Evolutionary conservation across 2,329 filamentous ascomycete genomes (phyloP), one percentile per base, ranked within the genome.

Genomic region (Diaporthe batatas): DNA sequence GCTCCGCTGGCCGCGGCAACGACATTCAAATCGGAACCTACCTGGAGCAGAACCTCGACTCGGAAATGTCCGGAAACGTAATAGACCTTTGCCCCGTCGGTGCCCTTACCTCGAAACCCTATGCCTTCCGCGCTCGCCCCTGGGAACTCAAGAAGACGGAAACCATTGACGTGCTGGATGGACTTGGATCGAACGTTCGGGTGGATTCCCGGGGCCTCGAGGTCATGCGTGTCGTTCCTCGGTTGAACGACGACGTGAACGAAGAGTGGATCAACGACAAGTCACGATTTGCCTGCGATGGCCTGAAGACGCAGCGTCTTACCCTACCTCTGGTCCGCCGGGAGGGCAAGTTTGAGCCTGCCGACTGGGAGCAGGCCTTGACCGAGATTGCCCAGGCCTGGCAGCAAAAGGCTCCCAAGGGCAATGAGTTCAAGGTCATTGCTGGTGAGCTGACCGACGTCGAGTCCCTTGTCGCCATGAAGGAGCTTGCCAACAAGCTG

Each of bases 221-320:
- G 85, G 96, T 99, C 68, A 98, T 99, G 95, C 92, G 96, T 78
- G 89, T 99, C 74, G 82, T 98, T 21, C 96, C 96, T 73, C 91
- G 96, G 79, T 88, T 99, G 75, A 99, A 99, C 82, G 96, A 99
- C 81, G 95, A 98, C 79, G 91, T 99, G 79, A 99, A 99, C 83
- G 96, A 99, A 86, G 96, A 99, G 84, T 99, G 96, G 96, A 98
- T 99, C 83, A 96, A 98, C 84, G 96, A 99, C 87, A 99, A 98
- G 89, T 92, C 94, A 53, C 91, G 96, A 76, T 99, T 98, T 82
- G 96, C 96, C 54, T 97, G 95, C 82, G 96, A 99, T 82, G 96
- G 96, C 65, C 88, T 99, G 77, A 97, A 95, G 90, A 98, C 96
- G 59, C 96, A 99, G 85, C 91, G 96, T 80, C 88, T 99, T 72